phyloP scores from a whole-genome alignment of 768 basidiomycete species.

The Gloeostereum incarnatum region DNA sequence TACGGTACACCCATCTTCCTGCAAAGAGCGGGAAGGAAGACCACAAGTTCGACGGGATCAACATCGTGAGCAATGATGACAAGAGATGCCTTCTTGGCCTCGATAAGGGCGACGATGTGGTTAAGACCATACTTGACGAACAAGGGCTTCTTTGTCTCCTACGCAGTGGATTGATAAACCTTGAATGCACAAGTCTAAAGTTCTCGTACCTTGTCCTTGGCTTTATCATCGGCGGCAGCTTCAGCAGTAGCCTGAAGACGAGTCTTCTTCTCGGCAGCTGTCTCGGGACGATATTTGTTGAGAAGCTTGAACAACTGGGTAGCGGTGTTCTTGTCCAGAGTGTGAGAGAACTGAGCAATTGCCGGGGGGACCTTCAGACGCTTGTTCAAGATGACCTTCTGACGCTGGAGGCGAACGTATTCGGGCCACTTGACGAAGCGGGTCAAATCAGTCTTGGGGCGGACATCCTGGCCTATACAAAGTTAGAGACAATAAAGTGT shows the following conservation, averaged over 20 bases:
- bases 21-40: conserved; percentile 97
- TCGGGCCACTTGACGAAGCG: conserved; percentile 99
- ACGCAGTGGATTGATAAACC: conserved; percentile 1
- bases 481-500: not conserved
- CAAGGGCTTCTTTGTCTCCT: conserved; percentile 73
- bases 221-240: conserved; percentile 74
- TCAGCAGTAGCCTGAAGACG: conserved; percentile 76
- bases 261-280: conserved; percentile 95
- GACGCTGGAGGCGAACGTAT: conserved; percentile 95
- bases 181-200: not conserved
- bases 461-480: conserved; percentile 83
- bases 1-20: conserved; percentile 99
- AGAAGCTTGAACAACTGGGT: conserved; percentile 96
- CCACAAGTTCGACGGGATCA: conserved; percentile 97
- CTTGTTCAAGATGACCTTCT: conserved; percentile 97
- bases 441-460: conserved; percentile 81
- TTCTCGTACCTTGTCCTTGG: conserved; percentile 39
- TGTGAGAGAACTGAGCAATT: conserved; percentile 96
- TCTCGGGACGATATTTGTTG: conserved; percentile 95
- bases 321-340: conserved; percentile 98
- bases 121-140: conserved; percentile 96
- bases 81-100: conserved; percentile 95
- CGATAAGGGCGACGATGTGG: conserved; percentile 91
- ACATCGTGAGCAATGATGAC: conserved; percentile 97
- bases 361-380: conserved; percentile 97